A percentile compares a stretch with the other conserved stretches of the same genome.
Conservation (phyloP, 1,284 basidiomycete species). For the Wolfiporia cocos region DNA sequence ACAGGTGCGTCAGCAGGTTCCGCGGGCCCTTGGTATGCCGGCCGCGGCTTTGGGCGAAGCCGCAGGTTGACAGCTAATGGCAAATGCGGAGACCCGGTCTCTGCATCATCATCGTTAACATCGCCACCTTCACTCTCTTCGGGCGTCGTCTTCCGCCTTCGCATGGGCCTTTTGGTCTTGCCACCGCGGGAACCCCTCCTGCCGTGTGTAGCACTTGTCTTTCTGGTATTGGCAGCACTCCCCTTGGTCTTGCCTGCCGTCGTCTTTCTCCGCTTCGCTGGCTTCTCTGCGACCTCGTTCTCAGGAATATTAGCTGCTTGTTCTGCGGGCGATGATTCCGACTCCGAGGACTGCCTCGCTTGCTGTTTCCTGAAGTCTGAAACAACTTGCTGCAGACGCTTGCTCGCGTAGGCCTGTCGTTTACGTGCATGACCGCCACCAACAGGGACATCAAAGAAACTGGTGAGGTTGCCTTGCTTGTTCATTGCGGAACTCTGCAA, state of each 20-base stretch:
- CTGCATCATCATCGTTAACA: conserved; percentile 12
- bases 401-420: conserved; percentile 77
- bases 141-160: conserved; percentile 1
- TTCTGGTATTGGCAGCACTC: neutral
- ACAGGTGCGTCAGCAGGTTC: neutral
- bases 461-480: conserved; percentile 68
- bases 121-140: conserved; percentile 19
- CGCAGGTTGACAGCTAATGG: conserved; percentile 26
- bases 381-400: conserved; percentile 87
- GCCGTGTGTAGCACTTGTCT: conserved; percentile 10
- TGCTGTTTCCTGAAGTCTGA: conserved; percentile 70
- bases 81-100: conserved; percentile 10
- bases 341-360: conserved; percentile 13
- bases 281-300: conserved; percentile 13
- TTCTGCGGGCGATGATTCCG: conserved; percentile 17
- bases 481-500: conserved; percentile 54
- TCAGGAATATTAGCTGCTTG: conserved; percentile 18
- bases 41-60: conserved; percentile 31
- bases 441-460: conserved; percentile 56
- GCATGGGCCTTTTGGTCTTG: conserved; percentile 20
- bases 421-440: conserved; percentile 67
- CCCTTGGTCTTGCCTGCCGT: conserved; percentile 14
- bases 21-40: conserved; percentile 16
- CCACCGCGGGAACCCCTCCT: conserved; percentile 14
- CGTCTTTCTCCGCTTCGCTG: conserved; percentile 28